Percentiles rank a stretch among this genome's conserved stretches.
These are phyloP conservation scores for Salix dunnii DNA, from an alignment of 345 rosid species.

Conservation along the genomic window DNA sequence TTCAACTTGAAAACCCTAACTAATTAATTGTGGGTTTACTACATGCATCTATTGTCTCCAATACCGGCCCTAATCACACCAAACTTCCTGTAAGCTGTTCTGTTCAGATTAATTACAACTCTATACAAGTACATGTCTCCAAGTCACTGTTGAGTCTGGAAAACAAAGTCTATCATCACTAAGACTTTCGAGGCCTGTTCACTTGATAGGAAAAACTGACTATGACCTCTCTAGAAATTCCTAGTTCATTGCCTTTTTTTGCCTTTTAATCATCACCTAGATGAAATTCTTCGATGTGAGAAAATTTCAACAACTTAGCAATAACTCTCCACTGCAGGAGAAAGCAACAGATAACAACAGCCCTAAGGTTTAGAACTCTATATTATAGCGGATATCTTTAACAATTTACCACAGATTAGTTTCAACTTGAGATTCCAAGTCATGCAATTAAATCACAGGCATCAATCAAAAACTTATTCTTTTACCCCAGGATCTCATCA, in stretches of 20 bases:
- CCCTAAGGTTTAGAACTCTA: background rate
- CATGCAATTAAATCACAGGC: background rate
- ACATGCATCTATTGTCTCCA: too few relatives aligned
- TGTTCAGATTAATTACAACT: background rate
- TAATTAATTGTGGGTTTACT: background rate
- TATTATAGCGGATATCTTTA: background rate
- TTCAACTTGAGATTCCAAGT: background rate
- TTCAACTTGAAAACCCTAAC: background rate
- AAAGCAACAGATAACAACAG: background rate
- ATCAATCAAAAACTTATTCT: background rate
- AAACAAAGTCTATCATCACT: background rate
- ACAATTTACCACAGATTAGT: background rate
- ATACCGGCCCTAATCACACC: background rate
- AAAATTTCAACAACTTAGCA: background rate
- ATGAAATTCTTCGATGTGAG: background rate
- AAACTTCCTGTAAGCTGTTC: background rate
- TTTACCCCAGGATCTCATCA: background rate
- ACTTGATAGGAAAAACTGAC: background rate
- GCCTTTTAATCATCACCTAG: background rate
- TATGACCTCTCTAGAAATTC: background rate
- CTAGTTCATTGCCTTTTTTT: background rate
- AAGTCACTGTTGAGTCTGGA: background rate
- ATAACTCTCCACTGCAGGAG: background rate
- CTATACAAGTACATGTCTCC: background rate
- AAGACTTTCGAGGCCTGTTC: background rate